Base-by-base conservation (phyloP, 129 eudicot genomes). In the Flaveria brownii region DNA sequence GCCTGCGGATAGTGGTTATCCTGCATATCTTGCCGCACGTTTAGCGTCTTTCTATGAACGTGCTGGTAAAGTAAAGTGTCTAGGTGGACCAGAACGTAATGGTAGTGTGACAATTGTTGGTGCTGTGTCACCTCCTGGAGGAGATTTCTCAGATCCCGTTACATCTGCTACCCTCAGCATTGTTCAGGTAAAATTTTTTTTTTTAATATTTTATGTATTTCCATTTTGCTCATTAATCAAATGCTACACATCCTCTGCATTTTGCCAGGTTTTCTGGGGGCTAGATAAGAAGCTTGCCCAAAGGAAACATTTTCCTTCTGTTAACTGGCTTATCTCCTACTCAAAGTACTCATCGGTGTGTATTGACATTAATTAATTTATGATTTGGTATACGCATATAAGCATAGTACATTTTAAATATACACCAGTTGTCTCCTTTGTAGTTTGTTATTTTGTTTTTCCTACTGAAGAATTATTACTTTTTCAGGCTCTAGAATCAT, bases 1-100 rank as follows among this genome's bases (percentile, higher is more conserved):
- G 99, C 99, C 99, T 26, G 99, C 99, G 0, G 99, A 95, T 59
- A 95, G 99, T 89, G 99, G 99, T 70, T 95, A 95, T 81, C 99
- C 99, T 82, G 99, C 99, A 83, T 95, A 95, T 78, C 78, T 95
- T 84, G 99, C 99, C 30, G 99, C 99, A 20, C 97, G 99, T 73
- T 82, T 91, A 80, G 99, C 99, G 46, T 95, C 99, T 51, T 95
- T 95, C 70, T 30, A 92, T 36, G 97, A 92, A 80, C 96, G 96
- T 87, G 97, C 96, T 76, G 97, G 97, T 22, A 92, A 92, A 78
- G 97, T 92, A 41, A 89, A 92, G 82, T 92, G 97, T 75, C 96
- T 92, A 73, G 96, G 97, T 80, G 97, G 97, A 47, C 97, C 97
- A 64, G 96, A 92, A 81, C 89, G 97, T 76, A 86, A 41, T 70